Evolutionary conservation across 2,329 filamentous ascomycete species (phyloP).

Genomic region (Ophiosphaerella herpotricha): DNA sequence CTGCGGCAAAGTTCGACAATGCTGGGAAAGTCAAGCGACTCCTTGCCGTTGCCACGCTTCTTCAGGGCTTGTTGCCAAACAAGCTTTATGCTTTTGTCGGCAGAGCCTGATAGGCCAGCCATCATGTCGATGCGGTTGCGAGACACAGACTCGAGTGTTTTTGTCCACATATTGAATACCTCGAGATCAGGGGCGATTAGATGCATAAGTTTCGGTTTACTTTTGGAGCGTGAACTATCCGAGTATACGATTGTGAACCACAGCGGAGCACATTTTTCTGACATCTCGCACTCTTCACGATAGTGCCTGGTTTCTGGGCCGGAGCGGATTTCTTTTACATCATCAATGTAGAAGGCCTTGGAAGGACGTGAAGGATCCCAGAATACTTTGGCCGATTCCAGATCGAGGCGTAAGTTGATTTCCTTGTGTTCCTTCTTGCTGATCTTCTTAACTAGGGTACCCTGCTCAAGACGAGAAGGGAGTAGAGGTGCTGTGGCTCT

Average conservation of each 20-base stretch:
- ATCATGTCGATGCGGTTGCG: constrained; percentile 88
- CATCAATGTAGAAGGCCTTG: constrained; percentile 91
- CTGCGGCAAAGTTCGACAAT: constrained; percentile 85
- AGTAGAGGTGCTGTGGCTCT: constrained; percentile 69
- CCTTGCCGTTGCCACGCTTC: constrained; percentile 65
- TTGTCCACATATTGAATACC: constrained; percentile 78
- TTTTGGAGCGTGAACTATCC: constrained; percentile 76
- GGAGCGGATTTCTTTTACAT: constrained; percentile 87
- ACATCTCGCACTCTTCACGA: constrained; percentile 77
- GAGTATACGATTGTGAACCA: constrained; percentile 93
- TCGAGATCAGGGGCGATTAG: constrained; percentile 77
- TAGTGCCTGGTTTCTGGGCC: constrained; percentile 87
- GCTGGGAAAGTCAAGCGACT: constrained; percentile 75
- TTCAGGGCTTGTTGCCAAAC: constrained; percentile 89
- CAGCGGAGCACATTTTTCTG: constrained; percentile 67
- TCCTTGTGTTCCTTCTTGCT: constrained; percentile 78
- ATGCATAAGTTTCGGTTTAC: constrained; percentile 78
- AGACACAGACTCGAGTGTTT: constrained; percentile 80
- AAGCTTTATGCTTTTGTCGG: constrained; percentile 76
- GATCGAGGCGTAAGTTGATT: constrained; percentile 79
- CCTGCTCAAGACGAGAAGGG: constrained; percentile 75
- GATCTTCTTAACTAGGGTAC: constrained; percentile 78
- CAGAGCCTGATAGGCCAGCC: constrained; percentile 77
- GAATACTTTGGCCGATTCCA: constrained; percentile 80
- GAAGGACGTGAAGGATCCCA: constrained; percentile 81